A percentile compares a stretch with the other conserved stretches of the same genome.
These are phyloP conservation scores for Actinidia polygama DNA, from an alignment of 179 eudicot species.

Conservation along the genomic window DNA sequence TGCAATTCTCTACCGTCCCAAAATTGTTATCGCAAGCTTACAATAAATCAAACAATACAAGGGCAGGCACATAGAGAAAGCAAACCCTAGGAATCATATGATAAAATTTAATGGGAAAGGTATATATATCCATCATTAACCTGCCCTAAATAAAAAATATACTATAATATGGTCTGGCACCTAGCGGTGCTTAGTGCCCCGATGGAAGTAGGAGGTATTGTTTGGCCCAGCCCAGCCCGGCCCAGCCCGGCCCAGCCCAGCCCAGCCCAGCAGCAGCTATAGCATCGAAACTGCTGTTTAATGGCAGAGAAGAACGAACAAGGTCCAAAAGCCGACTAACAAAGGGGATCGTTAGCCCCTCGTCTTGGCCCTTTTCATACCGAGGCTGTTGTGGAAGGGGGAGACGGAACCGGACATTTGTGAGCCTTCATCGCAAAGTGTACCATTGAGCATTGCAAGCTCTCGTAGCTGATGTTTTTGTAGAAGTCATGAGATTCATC, in stretches of 20 bases:
- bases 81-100: constrained; percentile 24
- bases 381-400: constrained; percentile 93
- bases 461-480: constrained; percentile 94
- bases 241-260: constrained; percentile 45
- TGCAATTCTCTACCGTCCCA: constrained; percentile 13
- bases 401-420: constrained; percentile 94
- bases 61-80: constrained; percentile 8
- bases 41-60: constrained; percentile 28
- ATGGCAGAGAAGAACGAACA: constrained; percentile 25
- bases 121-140: constrained; percentile 11
- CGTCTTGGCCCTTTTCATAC: constrained; percentile 98
- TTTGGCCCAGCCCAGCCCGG: constrained; percentile 45
- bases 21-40: constrained; percentile 28
- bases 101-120: constrained; percentile 20
- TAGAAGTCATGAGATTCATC: constrained; percentile 94
- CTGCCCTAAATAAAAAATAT: constrained; percentile 25
- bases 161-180: constrained; percentile 34
- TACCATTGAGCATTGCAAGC: constrained; percentile 91
- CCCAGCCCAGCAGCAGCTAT: constrained; percentile 33
- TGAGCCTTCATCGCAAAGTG: constrained; percentile 80
- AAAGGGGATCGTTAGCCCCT: constrained; percentile 54
- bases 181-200: constrained; percentile 59
- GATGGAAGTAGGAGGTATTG: constrained; percentile 53
- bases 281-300: constrained; percentile 30
- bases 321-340: constrained; percentile 32